Evolutionary conservation across 202 grass and related monocot genomes (phyloP).

Genomic region (Carex sylvatica): DNA sequence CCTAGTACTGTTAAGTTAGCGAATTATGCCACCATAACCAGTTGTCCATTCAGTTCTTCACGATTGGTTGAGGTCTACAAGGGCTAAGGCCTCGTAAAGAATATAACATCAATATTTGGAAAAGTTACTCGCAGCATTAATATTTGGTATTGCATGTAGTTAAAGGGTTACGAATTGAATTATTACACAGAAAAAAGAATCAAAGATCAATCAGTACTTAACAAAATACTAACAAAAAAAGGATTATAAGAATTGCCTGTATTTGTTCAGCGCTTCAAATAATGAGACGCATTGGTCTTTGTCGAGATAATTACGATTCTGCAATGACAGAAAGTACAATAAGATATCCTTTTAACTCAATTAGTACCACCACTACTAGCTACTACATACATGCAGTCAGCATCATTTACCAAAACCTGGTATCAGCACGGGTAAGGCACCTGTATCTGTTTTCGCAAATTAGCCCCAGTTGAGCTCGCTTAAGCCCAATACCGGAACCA

Average conservation of each 20-base stretch:
- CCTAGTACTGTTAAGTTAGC: neutral
- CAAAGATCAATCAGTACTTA: neutral
- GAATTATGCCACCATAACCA: neutral
- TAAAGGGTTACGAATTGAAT: neutral
- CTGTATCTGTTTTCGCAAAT: neutral
- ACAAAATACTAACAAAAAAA: conserved; percentile 17
- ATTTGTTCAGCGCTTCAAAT: conserved; percentile 88
- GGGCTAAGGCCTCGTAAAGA: neutral
- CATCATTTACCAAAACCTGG: neutral
- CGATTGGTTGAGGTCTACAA: neutral
- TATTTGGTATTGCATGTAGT: neutral
- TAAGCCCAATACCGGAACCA: neutral
- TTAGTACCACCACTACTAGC: conserved; percentile 2
- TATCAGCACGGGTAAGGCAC: neutral
- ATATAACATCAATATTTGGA: conserved; percentile 3
- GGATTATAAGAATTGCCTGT: conserved; percentile 46
- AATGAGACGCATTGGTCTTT: conserved; percentile 71
- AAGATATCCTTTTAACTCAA: conserved; percentile 3
- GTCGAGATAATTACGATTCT: conserved; percentile 69
- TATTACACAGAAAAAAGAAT: neutral
- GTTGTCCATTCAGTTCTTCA: neutral
- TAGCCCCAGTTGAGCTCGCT: neutral
- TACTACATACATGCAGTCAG: conserved; percentile 7
- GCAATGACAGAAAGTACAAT: conserved; percentile 30
- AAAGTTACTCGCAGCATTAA: neutral